phyloP scores from a whole-genome alignment of 805 yeast species.

The Brettanomyces naardenensis region DNA sequence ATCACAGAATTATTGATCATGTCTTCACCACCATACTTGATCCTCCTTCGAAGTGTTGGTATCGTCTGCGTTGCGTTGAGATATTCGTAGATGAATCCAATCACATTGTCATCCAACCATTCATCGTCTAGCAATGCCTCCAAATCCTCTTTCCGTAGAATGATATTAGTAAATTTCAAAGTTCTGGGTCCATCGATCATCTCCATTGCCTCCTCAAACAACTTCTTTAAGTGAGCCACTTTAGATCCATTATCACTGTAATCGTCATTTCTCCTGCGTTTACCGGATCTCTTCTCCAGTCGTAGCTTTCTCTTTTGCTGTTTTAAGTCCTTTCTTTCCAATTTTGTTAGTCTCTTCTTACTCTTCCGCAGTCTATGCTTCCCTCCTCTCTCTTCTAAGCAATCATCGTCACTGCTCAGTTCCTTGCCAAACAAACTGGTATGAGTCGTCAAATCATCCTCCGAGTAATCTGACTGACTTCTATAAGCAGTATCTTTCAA shows the following conservation, averaged over 20 bases:
- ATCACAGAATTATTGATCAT: slow-evolving; percentile 26
- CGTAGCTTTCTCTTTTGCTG: neutral
- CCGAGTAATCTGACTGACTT: neutral
- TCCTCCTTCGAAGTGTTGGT: slow-evolving; percentile 20
- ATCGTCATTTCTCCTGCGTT: neutral
- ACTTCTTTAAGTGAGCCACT: slow-evolving; percentile 11
- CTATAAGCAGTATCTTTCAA: neutral
- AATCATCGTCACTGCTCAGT: slow-evolving; percentile 17
- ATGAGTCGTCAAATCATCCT: neutral
- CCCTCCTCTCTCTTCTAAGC: too few species aligned
- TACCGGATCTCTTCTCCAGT: neutral
- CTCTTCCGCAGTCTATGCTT: too few species aligned
- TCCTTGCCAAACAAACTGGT: slow-evolving; percentile 20
- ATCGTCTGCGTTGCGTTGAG: slow-evolving; percentile 29
- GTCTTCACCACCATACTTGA: slow-evolving; percentile 16
- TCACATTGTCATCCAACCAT: slow-evolving; percentile 70
- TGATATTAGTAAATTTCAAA: slow-evolving; percentile 47
- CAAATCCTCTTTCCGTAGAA: slow-evolving; percentile 52
- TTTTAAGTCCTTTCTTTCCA: slow-evolving; percentile 3
- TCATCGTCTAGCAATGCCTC: slow-evolving; percentile 51
- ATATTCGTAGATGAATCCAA: slow-evolving; percentile 54
- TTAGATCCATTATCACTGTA: neutral
- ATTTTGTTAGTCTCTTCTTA: slow-evolving; percentile 3
- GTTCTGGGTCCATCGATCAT: slow-evolving; percentile 4
- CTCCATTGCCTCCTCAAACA: slow-evolving; percentile 3